phyloP scores from a whole-genome alignment of 1,284 basidiomycete genomes.

The Melampsora larici-populina region DNA sequence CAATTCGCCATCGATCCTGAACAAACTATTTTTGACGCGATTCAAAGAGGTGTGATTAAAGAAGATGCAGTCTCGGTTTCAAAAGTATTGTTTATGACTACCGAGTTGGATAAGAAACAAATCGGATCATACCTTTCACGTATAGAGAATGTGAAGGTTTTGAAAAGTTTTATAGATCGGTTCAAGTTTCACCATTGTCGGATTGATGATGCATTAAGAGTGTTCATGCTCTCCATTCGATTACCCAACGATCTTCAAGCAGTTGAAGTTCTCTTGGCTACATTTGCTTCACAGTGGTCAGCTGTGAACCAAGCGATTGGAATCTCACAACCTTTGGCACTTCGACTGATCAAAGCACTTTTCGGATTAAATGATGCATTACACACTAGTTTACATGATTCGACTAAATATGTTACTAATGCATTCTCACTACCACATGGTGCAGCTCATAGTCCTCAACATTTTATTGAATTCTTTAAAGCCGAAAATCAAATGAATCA shows the following conservation, averaged over 20 bases:
- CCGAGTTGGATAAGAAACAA: conserved; percentile 76
- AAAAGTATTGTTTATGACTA: conserved; percentile 75
- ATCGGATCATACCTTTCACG: conserved; percentile 74
- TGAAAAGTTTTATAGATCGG: conserved; percentile 77
- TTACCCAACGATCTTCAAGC: conserved; percentile 64
- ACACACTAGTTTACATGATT: conserved; percentile 45
- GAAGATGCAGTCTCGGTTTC: conserved; percentile 69
- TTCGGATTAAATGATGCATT: conserved; percentile 71
- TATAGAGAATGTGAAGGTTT: conserved; percentile 66
- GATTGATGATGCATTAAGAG: conserved; percentile 81
- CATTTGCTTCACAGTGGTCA: conserved; percentile 83
- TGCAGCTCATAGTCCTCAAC: background rate
- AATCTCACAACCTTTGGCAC: conserved; percentile 72
- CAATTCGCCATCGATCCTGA: conserved; percentile 39
- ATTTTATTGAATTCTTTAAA: background rate
- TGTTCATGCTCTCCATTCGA: conserved; percentile 77
- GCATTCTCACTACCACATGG: conserved; percentile 22
- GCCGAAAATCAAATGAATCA: background rate
- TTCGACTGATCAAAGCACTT: conserved; percentile 74
- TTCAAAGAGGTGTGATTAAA: conserved; percentile 56
- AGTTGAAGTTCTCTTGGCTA: conserved; percentile 63
- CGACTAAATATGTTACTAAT: conserved; percentile 34
- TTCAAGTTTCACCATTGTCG: conserved; percentile 78
- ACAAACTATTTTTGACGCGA: conserved; percentile 47
- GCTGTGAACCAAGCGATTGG: conserved; percentile 70